phyloP scores from a whole-genome alignment of 2,329 filamentous ascomycete genomes.

The Torrubiella hemipterigena region DNA sequence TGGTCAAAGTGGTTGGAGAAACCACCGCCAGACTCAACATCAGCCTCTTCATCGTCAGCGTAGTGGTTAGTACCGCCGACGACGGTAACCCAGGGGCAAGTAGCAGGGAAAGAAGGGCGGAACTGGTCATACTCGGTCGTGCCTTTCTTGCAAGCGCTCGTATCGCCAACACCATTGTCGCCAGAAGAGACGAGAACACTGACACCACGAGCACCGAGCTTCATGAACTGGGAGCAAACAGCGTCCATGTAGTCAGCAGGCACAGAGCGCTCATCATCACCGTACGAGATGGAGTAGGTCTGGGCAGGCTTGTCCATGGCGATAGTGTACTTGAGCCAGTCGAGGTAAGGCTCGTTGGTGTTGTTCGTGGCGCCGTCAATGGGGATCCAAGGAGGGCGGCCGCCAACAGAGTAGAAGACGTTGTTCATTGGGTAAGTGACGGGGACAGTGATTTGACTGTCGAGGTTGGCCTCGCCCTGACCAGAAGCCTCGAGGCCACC shows the following conservation, averaged over 20 bases:
- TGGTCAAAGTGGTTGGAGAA: constrained; percentile 6
- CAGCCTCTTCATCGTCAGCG: constrained; percentile 1
- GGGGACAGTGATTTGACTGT: constrained; percentile 5
- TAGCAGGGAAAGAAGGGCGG: constrained; percentile 3
- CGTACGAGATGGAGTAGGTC: constrained; percentile 6
- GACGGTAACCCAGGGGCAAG: constrained; percentile 5
- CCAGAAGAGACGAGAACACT: constrained; percentile 3
- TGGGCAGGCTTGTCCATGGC: constrained; percentile 3
- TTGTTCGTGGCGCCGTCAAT: not conserved
- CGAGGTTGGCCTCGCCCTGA: constrained; percentile 5
- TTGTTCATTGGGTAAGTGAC: constrained; percentile 4
- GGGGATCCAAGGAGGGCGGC: constrained; percentile 1
- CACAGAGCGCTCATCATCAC: constrained; percentile 3
- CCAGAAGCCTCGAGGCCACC: constrained; percentile 1
- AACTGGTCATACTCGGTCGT: not conserved
- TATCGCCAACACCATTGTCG: constrained; percentile 4
- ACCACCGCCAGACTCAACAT: constrained; percentile 4
- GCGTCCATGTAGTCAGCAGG: constrained; percentile 4
- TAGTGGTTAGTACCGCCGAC: constrained; percentile 4
- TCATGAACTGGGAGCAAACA: constrained; percentile 5
- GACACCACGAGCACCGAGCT: constrained; percentile 5
- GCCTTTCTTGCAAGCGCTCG: constrained; percentile 1
- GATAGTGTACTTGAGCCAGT: constrained; percentile 6
- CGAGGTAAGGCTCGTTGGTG: constrained; percentile 6
- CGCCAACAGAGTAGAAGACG: constrained; percentile 4